Percentiles rank a stretch among this genome's conserved stretches.
Evolutionary conservation across 2,329 filamentous ascomycete genomes (phyloP).

Genomic region (Cryphonectria carpinicola): DNA sequence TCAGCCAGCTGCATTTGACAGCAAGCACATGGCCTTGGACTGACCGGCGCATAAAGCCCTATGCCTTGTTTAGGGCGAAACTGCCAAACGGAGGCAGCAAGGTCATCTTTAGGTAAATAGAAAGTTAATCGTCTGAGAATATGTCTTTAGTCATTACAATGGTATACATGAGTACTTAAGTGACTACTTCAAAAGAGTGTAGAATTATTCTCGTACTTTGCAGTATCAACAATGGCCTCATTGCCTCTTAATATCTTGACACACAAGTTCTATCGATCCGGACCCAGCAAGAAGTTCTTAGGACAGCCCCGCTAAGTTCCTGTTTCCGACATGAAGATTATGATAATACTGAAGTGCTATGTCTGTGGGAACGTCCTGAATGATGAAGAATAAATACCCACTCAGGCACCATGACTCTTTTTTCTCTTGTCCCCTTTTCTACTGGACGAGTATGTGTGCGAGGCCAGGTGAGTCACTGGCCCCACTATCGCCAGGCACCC

Average conservation of each 20-base stretch:
- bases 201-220: not conserved
- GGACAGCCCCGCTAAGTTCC: no score
- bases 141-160: not conserved
- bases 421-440: no score
- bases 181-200: not conserved
- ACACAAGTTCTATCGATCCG: no score
- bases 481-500: no score
- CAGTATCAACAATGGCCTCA: not conserved
- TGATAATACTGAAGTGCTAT: no score
- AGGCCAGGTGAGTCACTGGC: no score
- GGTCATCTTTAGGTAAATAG: slow-evolving; percentile 23
- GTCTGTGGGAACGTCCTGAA: no score
- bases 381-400: no score
- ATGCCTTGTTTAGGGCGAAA: slow-evolving; percentile 34
- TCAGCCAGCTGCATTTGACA: slow-evolving; percentile 49
- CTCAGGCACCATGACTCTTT: no score
- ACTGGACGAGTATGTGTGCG: no score
- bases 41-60: slow-evolving; percentile 32
- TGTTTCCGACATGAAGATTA: no score
- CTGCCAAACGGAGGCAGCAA: slow-evolving; percentile 34
- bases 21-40: slow-evolving; percentile 27
- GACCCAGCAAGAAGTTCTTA: no score
- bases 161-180: not conserved
- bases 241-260: not conserved
- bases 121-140: not conserved